phyloP scores from a whole-genome alignment of 495 filamentous ascomycete species.

The Melanomma pulvis-pyrius region DNA sequence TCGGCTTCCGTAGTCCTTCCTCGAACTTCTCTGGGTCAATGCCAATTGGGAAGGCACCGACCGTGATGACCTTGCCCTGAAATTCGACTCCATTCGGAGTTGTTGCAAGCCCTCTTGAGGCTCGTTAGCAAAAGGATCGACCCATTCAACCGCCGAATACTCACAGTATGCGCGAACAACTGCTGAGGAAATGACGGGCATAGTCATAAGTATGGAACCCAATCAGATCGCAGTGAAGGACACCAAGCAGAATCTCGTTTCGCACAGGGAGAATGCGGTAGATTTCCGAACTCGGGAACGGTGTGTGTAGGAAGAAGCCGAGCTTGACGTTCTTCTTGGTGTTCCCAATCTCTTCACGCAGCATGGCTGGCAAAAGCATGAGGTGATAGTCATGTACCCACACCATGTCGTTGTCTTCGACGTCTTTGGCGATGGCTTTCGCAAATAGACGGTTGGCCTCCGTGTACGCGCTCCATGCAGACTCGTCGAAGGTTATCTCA shows the following conservation, averaged over 20 bases:
- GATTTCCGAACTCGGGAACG: slow-evolving; percentile 90
- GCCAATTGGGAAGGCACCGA: slow-evolving; percentile 87
- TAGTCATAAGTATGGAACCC: slow-evolving; percentile 98
- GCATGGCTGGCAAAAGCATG: slow-evolving; percentile 84
- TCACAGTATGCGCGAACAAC: slow-evolving; percentile 79
- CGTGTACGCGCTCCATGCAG: slow-evolving; percentile 81
- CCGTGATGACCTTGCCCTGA: slow-evolving; percentile 69
- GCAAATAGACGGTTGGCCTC: slow-evolving; percentile 88
- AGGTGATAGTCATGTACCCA: slow-evolving; percentile 98
- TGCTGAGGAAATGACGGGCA: slow-evolving; percentile 83
- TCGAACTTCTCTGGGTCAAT: slow-evolving; percentile 96
- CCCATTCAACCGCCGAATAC: slow-evolving; percentile 36
- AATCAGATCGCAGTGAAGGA: slow-evolving; percentile 82
- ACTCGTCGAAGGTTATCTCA: slow-evolving; percentile 88
- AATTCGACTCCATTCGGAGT: slow-evolving; percentile 84
- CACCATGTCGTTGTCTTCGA: slow-evolving; percentile 77
- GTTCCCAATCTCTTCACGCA: slow-evolving; percentile 73
- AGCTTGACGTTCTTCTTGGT: slow-evolving; percentile 80
- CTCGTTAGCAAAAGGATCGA: slow-evolving; percentile 5
- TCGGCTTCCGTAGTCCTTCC: slow-evolving; percentile 77
- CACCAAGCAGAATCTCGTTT: slow-evolving; percentile 75
- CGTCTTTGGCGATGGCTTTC: slow-evolving; percentile 69
- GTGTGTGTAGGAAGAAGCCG: slow-evolving; percentile 93
- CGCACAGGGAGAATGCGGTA: slow-evolving; percentile 88
- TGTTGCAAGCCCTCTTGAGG: slow-evolving; percentile 66